These are phyloP conservation scores for Daedaleopsis nitida DNA, from an alignment of 768 basidiomycete species.

Conservation along the genomic window DNA sequence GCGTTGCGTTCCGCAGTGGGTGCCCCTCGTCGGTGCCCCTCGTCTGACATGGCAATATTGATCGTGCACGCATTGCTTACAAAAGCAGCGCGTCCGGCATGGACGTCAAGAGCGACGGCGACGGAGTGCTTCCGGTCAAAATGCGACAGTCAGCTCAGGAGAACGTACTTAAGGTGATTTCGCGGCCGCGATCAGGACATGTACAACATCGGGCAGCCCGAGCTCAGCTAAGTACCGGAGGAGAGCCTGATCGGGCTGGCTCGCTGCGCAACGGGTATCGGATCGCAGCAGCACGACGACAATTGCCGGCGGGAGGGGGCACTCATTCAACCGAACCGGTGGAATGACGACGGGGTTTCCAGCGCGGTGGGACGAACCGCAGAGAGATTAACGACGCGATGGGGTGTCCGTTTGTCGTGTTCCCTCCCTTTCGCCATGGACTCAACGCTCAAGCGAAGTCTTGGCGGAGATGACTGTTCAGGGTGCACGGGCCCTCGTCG, in stretches of 20 bases:
- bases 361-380: not conserved
- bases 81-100: not conserved
- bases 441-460: not conserved
- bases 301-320: not conserved
- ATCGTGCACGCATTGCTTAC: not conserved
- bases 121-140: no score
- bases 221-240: no score
- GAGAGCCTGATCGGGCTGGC: not conserved
- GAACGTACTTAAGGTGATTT: not conserved
- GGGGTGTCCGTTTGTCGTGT: not conserved
- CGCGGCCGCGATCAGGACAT: not conserved
- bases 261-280: not conserved
- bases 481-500: not conserved
- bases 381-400: not conserved
- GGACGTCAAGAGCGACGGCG: no score
- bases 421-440: not conserved
- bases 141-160: no score
- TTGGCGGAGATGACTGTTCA: not conserved
- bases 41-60: no score
- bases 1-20: not conserved
- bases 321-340: no score
- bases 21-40: no score
- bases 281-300: not conserved
- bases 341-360: not conserved
- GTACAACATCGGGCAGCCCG: not conserved